phyloP scores from a whole-genome alignment of 306 rosid species.

The Rosa lucieae region DNA sequence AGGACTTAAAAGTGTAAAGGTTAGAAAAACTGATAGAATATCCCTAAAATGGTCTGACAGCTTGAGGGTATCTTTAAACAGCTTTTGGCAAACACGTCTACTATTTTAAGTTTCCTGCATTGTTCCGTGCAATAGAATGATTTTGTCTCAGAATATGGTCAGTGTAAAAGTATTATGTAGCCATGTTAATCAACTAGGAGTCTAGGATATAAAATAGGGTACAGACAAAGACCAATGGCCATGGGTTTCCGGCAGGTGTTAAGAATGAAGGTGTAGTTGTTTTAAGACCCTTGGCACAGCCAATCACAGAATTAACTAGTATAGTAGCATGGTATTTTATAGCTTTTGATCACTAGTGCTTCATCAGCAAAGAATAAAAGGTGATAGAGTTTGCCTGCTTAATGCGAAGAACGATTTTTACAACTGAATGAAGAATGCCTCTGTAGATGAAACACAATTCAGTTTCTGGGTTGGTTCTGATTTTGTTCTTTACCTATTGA shows the following conservation, averaged over 20 bases:
- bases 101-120: no score
- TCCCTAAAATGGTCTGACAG: no score
- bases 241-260: not conserved
- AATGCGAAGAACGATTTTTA: not conserved
- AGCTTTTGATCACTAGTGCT: not conserved
- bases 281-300: not conserved
- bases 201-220: no score
- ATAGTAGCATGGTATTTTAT: not conserved
- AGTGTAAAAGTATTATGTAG: no score
- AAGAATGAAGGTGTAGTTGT: not conserved
- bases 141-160: no score
- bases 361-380: not conserved
- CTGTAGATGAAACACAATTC: no score
- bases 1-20: not conserved
- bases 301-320: not conserved
- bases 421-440: not conserved
- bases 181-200: no score
- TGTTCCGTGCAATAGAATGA: no score
- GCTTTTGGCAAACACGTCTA: no score
- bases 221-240: not conserved
- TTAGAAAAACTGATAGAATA: not conserved
- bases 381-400: not conserved
- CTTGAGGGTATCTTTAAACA: no score
- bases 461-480: no score
- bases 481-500: no score